Percentiles rank a stretch among this genome's conserved stretches.
These are phyloP conservation scores for Litchi chinensis DNA, from an alignment of 345 rosid species.

Conservation along the genomic window DNA sequence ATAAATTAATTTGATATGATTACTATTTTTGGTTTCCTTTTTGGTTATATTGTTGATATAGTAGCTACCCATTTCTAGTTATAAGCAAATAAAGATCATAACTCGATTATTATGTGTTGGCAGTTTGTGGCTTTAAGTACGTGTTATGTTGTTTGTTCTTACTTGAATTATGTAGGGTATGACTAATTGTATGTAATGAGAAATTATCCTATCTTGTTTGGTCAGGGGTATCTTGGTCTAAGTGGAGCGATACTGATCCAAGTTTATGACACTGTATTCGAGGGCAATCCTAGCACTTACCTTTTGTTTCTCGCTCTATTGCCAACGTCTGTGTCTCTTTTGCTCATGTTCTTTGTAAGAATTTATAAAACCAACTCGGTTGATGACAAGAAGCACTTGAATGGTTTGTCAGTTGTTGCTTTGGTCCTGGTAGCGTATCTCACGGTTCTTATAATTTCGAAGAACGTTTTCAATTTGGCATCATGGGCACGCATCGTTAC, in stretches of 20 bases:
- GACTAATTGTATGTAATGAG: not conserved
- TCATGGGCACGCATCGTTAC: conserved; percentile 45
- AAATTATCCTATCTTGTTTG: conserved; percentile 5
- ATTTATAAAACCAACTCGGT: conserved; percentile 46
- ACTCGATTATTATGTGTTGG: no score
- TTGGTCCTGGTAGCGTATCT: conserved; percentile 66
- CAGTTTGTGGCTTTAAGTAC: no score
- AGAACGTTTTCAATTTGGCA: conserved; percentile 53
- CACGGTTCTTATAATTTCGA: conserved; percentile 54
- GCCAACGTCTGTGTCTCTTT: conserved; percentile 58
- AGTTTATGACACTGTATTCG: conserved; percentile 54
- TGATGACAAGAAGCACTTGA: conserved; percentile 71
- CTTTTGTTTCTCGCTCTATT: conserved; percentile 70
- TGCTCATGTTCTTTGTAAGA: conserved; percentile 71
- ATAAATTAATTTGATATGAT: no score
- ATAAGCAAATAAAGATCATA: no score
- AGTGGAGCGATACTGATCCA: conserved; percentile 84
- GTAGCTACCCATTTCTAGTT: no score
- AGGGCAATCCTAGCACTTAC: conserved; percentile 56
- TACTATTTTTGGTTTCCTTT: no score
- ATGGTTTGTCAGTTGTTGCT: conserved; percentile 69
- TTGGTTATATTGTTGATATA: no score
- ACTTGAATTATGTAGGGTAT: not conserved
- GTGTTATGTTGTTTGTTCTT: not conserved
- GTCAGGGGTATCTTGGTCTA: conserved; percentile 89